These are phyloP conservation scores for Trametes cubensis DNA, from an alignment of 768 basidiomycete species.

Conservation along the genomic window DNA sequence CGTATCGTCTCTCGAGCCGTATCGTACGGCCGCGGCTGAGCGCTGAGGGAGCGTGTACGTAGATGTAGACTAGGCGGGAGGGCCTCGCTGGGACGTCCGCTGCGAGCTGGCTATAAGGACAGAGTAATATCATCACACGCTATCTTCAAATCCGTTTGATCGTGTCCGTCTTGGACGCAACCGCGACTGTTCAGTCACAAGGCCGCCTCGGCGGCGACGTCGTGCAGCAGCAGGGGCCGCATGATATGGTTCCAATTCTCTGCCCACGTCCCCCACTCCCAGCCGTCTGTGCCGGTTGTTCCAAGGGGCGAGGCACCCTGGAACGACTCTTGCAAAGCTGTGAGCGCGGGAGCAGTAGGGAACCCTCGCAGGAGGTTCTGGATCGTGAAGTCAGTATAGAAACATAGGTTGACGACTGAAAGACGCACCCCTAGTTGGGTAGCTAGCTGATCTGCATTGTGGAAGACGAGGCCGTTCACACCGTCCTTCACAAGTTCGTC, in stretches of 20 bases:
- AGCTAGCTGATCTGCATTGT: conserved; percentile 65
- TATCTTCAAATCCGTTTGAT: too few relatives aligned
- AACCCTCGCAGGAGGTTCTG: conserved; percentile 65
- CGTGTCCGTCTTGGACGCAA: too few relatives aligned
- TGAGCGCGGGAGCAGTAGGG: conserved; percentile 56
- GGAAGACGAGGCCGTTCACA: conserved; percentile 83
- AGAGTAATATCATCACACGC: too few relatives aligned
- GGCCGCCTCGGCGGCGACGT: conserved; percentile 26
- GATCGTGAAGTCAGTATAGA: background rate
- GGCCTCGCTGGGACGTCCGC: too few relatives aligned
- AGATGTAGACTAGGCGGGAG: too few relatives aligned
- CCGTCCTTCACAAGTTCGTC: conserved; percentile 85
- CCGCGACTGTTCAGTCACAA: background rate
- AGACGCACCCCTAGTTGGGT: conserved; percentile 65
- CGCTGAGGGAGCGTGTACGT: too few relatives aligned
- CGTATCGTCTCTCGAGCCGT: too few relatives aligned
- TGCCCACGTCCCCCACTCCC: conserved; percentile 79
- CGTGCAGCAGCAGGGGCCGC: conserved; percentile 53
- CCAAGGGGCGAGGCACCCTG: conserved; percentile 20
- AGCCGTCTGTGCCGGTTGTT: conserved; percentile 30
- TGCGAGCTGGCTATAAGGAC: too few relatives aligned
- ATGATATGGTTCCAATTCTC: conserved; percentile 81
- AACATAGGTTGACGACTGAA: background rate
- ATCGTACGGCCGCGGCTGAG: too few relatives aligned
- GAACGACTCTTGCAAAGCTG: conserved; percentile 55